phyloP scores from a whole-genome alignment of 331 rosid genomes.

The Spiraea crenata region DNA sequence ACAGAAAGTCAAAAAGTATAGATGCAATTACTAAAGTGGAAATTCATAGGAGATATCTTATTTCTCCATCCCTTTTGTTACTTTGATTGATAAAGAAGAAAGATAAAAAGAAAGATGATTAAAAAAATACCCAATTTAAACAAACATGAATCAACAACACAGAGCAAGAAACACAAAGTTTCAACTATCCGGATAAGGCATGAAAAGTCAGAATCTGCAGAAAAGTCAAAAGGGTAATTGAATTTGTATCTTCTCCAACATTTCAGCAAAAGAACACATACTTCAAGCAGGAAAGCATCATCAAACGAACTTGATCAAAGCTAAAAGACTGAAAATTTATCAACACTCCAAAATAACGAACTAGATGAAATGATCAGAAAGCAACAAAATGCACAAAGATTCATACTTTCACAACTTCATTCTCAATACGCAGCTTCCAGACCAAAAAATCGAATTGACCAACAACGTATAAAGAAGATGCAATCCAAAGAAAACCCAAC shows the following conservation, averaged over 20 bases:
- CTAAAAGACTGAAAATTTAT: neutral
- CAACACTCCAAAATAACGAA: neutral
- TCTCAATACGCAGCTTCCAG: neutral
- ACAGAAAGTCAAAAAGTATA: neutral
- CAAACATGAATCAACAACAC: neutral
- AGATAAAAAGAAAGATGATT: neutral
- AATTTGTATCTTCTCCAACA: constrained; percentile 10
- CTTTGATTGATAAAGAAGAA: neutral
- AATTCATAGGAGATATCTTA: neutral
- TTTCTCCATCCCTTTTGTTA: neutral
- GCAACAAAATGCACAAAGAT: neutral
- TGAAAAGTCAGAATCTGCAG: neutral
- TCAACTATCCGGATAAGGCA: neutral
- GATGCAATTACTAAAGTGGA: neutral
- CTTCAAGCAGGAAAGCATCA: neutral
- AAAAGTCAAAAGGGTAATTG: constrained; percentile 2
- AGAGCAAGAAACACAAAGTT: neutral
- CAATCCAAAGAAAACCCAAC: neutral
- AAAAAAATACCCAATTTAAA: neutral
- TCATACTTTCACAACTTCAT: neutral
- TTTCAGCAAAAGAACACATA: neutral
- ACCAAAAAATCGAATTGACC: neutral
- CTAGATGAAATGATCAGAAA: neutral
- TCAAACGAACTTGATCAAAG: neutral
- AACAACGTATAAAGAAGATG: constrained; percentile 6